Base-by-base conservation (phyloP, 768 basidiomycete species). In the Clavulina sp. region DNA sequence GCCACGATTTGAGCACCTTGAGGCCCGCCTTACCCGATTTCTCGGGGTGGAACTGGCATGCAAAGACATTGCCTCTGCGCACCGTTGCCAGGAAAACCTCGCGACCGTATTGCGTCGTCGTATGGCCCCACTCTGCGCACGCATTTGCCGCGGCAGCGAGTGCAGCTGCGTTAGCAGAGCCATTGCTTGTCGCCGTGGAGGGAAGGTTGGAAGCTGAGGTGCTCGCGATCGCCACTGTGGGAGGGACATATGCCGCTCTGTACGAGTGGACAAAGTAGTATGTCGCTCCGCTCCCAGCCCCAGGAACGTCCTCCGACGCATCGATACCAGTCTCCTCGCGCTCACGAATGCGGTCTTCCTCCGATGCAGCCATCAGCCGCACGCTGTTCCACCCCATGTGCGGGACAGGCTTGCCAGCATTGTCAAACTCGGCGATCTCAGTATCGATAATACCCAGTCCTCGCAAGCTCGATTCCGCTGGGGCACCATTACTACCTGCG, bases 211-310 rank as follows among this genome's bases (percentile, higher is more conserved):
- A n/a, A n/a, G n/a, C 73, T 13, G 73, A 70, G 58, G 74, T 65
- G 44, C 60, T 65, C n/a, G n/a, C n/a, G n/a, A n/a, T n/a, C 9
- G 9, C 34, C 34, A 19, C 19, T 7, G 34, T 38, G 54, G 65
- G 68, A 34, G 76, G 73, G 57, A 78, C 73, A 62, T 87, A 91
- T 49, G 73, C 77, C 51, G 83, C 87, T 58, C 83, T 77, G 69
- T 78, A 99, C 13, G 95, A 96, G 68, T 99, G 95, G 31, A 99
- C 92, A 63, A 92, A 99, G 67, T 99, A 99, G 63, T 92, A 96
- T 61, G 80, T 79, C n/a, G n/a, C n/a, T n/a, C n/a, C n/a, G n/a
- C 19, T 77, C 71, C n/a, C 60, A 60, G 30, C 62, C 58, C 40
- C 60, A 47, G 54, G 63, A n/a, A n/a, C n/a, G 51, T 52, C 57